These are phyloP conservation scores for thale cress (Arabidopsis thaliana) DNA, from an alignment of 345 rosid species.

Conservation along the genomic window TAIR10.1 NC_003070.9:29587501-29588000, in stretches of 20 bases:
- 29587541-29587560: conserved; percentile 74
- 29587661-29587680: background rate
- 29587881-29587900: conserved; percentile 79
- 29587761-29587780: conserved; percentile 78
- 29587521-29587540: conserved; percentile 88
- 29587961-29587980: conserved; percentile 65
- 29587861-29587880: conserved; percentile 75
- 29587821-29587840: background rate
- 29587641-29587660: background rate
- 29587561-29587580: conserved; percentile 98
- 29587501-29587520: conserved; percentile 48
- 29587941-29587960: conserved; percentile 84
- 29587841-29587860: background rate
- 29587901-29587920: conserved; percentile 61
- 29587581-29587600: conserved; percentile 50
- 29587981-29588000: conserved; percentile 1
- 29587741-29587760: conserved; percentile 89
- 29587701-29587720: conserved; percentile 82
- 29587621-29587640: background rate
- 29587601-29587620: background rate
- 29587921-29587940: conserved; percentile 81
- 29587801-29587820: background rate
- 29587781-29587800: conserved; percentile 51
- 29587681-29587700: conserved; percentile 72
- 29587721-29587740: conserved; percentile 89